These are phyloP conservation scores for Abrus pulchellus DNA, from an alignment of 306 rosid species.

Conservation along the genomic window DNA sequence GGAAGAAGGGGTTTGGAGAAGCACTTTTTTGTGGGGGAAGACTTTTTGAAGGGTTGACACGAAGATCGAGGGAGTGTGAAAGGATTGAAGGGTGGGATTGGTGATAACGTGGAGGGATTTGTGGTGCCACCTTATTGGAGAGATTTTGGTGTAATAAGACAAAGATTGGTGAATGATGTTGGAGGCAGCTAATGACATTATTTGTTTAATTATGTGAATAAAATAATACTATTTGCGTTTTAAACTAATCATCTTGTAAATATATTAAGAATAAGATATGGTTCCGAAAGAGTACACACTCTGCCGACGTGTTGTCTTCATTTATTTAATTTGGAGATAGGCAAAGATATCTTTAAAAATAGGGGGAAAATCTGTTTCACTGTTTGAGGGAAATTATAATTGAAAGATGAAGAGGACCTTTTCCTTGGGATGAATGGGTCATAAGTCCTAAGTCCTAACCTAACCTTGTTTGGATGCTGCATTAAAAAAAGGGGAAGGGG, in stretches of 20 bases:
- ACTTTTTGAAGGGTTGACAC: slow-evolving; percentile 43
- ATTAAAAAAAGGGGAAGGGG: neutral
- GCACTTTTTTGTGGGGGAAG: slow-evolving; percentile 17
- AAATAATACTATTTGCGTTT: slow-evolving; percentile 15
- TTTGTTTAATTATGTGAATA: slow-evolving; percentile 32
- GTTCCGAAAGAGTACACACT: slow-evolving; percentile 23
- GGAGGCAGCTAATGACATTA: slow-evolving; percentile 38
- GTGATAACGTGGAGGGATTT: slow-evolving; percentile 52
- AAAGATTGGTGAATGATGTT: slow-evolving; percentile 46
- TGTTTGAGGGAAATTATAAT: slow-evolving; percentile 36
- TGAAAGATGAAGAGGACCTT: slow-evolving; percentile 16
- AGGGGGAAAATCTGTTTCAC: neutral
- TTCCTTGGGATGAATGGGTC: slow-evolving; percentile 2
- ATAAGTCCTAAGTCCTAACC: neutral
- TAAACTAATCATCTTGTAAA: neutral
- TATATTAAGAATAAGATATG: slow-evolving; percentile 9
- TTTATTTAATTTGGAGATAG: neutral
- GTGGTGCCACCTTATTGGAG: slow-evolving; percentile 58
- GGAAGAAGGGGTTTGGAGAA: slow-evolving; percentile 40
- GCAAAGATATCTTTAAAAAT: slow-evolving; percentile 39
- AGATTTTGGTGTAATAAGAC: slow-evolving; percentile 53
- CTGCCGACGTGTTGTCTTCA: slow-evolving; percentile 47
- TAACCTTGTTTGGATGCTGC: neutral
- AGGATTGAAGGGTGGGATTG: slow-evolving; percentile 49
- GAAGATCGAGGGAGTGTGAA: slow-evolving; percentile 21